phyloP scores from a whole-genome alignment of 768 basidiomycete species.

The Pisolithus albus region DNA sequence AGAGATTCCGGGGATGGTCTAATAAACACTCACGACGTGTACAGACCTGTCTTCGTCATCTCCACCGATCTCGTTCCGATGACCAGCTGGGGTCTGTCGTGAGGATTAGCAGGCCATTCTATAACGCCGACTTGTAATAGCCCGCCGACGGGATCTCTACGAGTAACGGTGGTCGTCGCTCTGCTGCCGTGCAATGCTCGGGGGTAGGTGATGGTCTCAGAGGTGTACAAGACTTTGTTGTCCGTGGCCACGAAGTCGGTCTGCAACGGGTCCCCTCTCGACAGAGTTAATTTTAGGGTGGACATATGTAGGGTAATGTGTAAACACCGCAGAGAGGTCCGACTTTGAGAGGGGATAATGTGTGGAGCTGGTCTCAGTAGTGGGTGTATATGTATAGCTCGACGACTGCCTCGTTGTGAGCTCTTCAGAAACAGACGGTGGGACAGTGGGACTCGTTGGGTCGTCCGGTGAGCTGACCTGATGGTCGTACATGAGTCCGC shows the following conservation, averaged over 20 bases:
- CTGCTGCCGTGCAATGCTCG: conserved; percentile 5
- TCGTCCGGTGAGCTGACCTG: too few relatives aligned
- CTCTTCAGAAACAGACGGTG: too few relatives aligned
- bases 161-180: conserved; percentile 20
- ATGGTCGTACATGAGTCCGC: too few relatives aligned
- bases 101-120: conserved; percentile 18
- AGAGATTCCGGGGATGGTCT: too few relatives aligned
- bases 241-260: conserved; percentile 18
- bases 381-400: too few relatives aligned
- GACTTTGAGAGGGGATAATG: background rate
- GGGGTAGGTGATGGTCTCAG: conserved; percentile 11
- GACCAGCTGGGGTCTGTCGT: conserved; percentile 9
- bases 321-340: background rate
- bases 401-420: too few relatives aligned
- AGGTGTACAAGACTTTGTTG: conserved; percentile 9
- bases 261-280: conserved; percentile 20
- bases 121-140: conserved; percentile 22
- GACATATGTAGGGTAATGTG: conserved; percentile 15
- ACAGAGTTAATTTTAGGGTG: conserved; percentile 10
- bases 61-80: conserved; percentile 21
- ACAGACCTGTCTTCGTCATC: conserved; percentile 18
- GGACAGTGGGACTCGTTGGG: too few relatives aligned
- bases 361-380: background rate
- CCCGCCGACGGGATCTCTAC: conserved; percentile 15
- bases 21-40: conserved; percentile 21